A percentile compares a stretch with the other conserved stretches of the same genome.
phyloP scores from a whole-genome alignment of 306 rosid genomes.

The Leucaena leucocephala region DNA sequence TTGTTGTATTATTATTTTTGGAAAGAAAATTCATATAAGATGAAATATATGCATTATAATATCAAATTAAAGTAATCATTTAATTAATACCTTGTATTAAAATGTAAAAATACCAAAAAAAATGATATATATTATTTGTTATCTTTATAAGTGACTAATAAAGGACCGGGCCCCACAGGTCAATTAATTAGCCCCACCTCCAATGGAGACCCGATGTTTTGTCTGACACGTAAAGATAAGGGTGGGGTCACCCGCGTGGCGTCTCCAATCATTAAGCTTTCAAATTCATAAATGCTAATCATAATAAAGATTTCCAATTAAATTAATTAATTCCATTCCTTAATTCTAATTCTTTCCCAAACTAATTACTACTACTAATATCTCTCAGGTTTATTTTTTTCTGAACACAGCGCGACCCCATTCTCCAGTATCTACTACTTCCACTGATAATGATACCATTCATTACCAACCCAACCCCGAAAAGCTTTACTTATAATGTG shows the following conservation, averaged over 20 bases:
- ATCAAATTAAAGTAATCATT: too few species aligned
- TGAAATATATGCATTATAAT: too few species aligned
- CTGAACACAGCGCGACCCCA: not conserved
- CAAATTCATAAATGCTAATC: constrained; percentile 29
- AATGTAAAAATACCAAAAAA: too few species aligned
- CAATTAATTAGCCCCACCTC: not conserved
- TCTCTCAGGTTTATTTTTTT: too few species aligned
- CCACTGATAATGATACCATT: not conserved
- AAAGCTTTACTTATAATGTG: not conserved
- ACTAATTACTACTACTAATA: too few species aligned
- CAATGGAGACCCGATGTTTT: constrained; percentile 2
- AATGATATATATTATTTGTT: too few species aligned
- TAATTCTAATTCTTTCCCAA: too few species aligned
- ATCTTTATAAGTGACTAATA: not conserved
- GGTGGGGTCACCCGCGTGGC: constrained; percentile 46
- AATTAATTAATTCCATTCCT: not conserved
- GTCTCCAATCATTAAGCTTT: constrained; percentile 10
- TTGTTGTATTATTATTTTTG: not conserved
- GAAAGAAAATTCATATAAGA: not conserved
- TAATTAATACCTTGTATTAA: too few species aligned
- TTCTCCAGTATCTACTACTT: not conserved
- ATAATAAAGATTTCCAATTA: not conserved
- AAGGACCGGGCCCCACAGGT: not conserved
- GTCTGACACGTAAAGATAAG: constrained; percentile 38
- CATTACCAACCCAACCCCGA: not conserved